Percentiles rank a stretch among this genome's conserved stretches.
Evolutionary conservation across 305 asterid species (phyloP).

Genomic region (Salvia sclarea): DNA sequence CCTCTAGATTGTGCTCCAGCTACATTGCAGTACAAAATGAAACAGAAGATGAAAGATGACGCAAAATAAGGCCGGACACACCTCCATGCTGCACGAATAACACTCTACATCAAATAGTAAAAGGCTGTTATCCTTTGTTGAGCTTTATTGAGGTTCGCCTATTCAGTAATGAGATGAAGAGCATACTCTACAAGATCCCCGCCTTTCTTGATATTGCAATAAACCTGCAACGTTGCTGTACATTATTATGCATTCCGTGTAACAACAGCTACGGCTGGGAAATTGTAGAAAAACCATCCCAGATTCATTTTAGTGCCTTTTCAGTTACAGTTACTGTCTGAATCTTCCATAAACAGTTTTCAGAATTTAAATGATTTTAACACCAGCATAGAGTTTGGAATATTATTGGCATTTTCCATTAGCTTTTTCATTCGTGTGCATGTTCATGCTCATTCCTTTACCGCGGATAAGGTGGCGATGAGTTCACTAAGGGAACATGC

Average conservation of each 20-base stretch:
- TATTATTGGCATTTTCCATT: neutral
- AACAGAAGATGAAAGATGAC: constrained; percentile 65
- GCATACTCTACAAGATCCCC: constrained; percentile 23
- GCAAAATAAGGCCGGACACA: constrained; percentile 20
- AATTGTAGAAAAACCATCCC: constrained; percentile 23
- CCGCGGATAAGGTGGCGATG: constrained; percentile 17
- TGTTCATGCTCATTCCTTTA: constrained; percentile 18
- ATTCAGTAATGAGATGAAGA: constrained; percentile 28
- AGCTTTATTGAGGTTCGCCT: constrained; percentile 30
- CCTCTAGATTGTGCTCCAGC: constrained; percentile 97
- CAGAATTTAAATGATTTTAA: neutral
- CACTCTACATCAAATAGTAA: constrained; percentile 19
- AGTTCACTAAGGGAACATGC: constrained; percentile 5
- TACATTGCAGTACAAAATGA: constrained; percentile 87
- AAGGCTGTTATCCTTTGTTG: constrained; percentile 11
- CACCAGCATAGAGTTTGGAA: neutral
- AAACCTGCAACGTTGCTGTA: constrained; percentile 31
- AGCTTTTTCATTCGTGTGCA: constrained; percentile 1
- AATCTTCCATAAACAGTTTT: neutral
- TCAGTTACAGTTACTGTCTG: constrained; percentile 3
- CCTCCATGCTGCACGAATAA: constrained; percentile 29
- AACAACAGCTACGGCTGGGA: constrained; percentile 20
- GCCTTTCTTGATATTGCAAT: constrained; percentile 26
- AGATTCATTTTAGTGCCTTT: constrained; percentile 12
- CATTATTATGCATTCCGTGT: constrained; percentile 29